Evolutionary conservation across 805 yeast species (phyloP).

Genomic region (Wickerhamiella vanderwaltii): DNA sequence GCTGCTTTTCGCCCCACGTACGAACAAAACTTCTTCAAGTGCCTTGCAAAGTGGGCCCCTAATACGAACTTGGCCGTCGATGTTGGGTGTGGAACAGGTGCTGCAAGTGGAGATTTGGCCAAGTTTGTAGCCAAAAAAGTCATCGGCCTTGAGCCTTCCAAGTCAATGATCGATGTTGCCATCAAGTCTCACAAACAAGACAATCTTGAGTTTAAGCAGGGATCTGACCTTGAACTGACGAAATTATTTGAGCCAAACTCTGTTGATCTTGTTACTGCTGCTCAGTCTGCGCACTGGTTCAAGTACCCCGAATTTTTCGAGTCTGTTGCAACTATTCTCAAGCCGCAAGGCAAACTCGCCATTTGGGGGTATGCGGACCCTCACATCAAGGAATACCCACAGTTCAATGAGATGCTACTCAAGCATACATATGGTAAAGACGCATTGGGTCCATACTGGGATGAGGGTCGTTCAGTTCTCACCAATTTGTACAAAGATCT

Average conservation of each 20-base stretch:
- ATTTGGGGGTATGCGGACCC: constrained; percentile 77
- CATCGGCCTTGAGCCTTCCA: constrained; percentile 53
- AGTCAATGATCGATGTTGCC: constrained; percentile 44
- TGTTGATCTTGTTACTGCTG: constrained; percentile 59
- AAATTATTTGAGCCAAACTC: constrained; percentile 24
- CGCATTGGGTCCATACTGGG: constrained; percentile 54
- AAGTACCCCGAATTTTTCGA: constrained; percentile 42
- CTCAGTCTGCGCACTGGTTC: constrained; percentile 81
- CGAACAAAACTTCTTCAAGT: constrained; percentile 39
- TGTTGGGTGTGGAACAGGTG: constrained; percentile 73
- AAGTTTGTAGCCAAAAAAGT: constrained; percentile 33
- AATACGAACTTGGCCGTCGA: constrained; percentile 39
- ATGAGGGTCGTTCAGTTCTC: constrained; percentile 63
- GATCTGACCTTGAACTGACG: constrained; percentile 21
- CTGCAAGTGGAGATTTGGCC: constrained; percentile 46
- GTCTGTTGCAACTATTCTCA: constrained; percentile 39
- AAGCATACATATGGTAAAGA: constrained; percentile 41
- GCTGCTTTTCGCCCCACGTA: constrained; percentile 53
- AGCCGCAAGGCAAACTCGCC: constrained; percentile 54
- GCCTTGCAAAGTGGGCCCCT: constrained; percentile 29
- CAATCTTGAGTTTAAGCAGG: constrained; percentile 14
- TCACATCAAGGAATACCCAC: constrained; percentile 35
- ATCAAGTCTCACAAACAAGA: constrained; percentile 10
- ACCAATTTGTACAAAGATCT: constrained; percentile 37
- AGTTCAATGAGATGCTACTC: constrained; percentile 41